Evolutionary conservation across 106 monocot species (phyloP), one percentile per base, ranked within the genome.

Genomic region (Dioscorea zingiberensis): DNA sequence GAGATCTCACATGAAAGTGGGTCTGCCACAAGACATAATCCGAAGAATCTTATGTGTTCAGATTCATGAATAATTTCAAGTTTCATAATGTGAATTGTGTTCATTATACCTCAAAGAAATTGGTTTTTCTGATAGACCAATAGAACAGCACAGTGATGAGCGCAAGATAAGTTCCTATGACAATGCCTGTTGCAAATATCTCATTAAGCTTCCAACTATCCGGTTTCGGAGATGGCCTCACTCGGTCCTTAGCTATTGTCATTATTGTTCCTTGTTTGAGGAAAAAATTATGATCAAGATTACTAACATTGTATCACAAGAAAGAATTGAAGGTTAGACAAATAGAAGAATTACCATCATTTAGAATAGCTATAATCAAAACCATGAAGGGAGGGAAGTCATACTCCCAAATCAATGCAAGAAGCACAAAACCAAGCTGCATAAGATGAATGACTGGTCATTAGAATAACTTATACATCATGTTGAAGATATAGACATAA

Each of bases 301-400:
- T 38, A 38, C 10, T 8, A 38, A 8, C 38, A 38, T 38, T 10
- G 4, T 8, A 38, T 8, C 38, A 38, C 38, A 38, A 38, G 38
- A 38, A 38, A 38, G 38, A 10, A 10, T 38, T 38, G 38, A 38
- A 38, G n/a, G n/a, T 38, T 38, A 38, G 38, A 38, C 38, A 38
- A 38, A 38, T 1, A 38, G 38, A 38, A 38, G 38, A 38, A 38
- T 38, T 6, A 38, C 38, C 38, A 38, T 38, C 38, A 38, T 38
- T 38, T 38, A 38, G 38, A 60, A 86, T 78, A 32, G 82, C 81
- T 60, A 78, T 82, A 64, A 86, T 78, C 53, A 86, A 68, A 60
- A 86, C 82, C 85, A 86, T 86, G 54, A 86, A 86, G 25, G 85
- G 82, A 55, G 85, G 85, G 65, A 86, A 86, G 64, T 86, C 85